These are phyloP conservation scores for Pythium folliculosum DNA, from an alignment of 352 stramenopile species.

Conservation along the genomic window DNA sequence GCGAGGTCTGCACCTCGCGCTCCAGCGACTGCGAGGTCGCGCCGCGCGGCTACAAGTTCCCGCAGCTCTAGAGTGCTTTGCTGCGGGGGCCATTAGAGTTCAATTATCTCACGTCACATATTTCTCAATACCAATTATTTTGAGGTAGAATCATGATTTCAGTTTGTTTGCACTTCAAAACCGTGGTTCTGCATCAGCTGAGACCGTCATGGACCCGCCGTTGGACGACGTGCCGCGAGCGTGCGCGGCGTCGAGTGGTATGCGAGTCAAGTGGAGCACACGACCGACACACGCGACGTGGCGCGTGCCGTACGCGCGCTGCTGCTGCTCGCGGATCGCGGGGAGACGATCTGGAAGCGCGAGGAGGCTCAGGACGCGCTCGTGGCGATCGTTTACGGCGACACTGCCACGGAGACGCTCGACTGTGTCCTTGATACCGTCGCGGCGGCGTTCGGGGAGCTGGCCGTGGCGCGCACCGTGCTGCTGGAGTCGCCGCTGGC, in stretches of 20 bases:
- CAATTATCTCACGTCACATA: too few relatives aligned
- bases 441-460: not conserved
- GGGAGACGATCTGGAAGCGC: not conserved
- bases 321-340: not conserved
- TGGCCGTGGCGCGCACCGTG: not conserved
- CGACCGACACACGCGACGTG: not conserved
- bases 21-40: constrained; percentile 35
- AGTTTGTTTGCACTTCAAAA: too few relatives aligned
- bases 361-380: not conserved
- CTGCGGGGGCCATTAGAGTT: too few relatives aligned
- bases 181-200: too few relatives aligned
- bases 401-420: too few relatives aligned
- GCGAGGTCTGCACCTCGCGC: constrained; percentile 42
- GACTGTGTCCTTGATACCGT: not conserved
- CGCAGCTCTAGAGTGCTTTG: constrained; percentile 11
- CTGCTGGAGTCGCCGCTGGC: not conserved
- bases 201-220: too few relatives aligned
- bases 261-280: not conserved
- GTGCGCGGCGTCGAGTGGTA: not conserved
- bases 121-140: not conserved
- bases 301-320: not conserved
- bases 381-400: too few relatives aligned
- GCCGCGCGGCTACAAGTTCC: constrained; percentile 12
- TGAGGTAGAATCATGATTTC: not conserved
- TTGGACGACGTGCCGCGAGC: too few relatives aligned